Evolutionary conservation across 805 yeast species (phyloP), one percentile per base, ranked within the genome.

Genomic region (Kodamaea restingae): DNA sequence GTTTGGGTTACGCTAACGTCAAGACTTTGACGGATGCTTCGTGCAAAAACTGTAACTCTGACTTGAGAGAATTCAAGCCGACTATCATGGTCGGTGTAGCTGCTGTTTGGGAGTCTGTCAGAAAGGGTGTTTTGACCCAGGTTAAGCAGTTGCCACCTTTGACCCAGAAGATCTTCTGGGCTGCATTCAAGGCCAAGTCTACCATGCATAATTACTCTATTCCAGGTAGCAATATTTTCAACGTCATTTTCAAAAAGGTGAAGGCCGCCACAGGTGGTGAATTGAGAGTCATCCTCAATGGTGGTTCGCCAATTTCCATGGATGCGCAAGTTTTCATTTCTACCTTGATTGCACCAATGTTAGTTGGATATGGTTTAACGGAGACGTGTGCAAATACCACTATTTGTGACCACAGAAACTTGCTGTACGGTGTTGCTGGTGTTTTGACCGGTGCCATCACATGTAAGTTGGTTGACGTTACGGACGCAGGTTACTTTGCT

Each of bases 11-110:
- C 67, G 98, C 95, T 36, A 80, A 73, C 52, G 96, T 91, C 46
- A 88, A 88, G 69, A 91, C 98, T 21, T 70, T 93, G 51, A 80
- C 95, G 15, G 95, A 85, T 47, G 69, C 74, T 2, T 86, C 95
- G 2, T 79, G 85, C 56, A 80, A 76, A 54, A 85, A 93, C 67
- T 88, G 95, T 70, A 67, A 76, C 41, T 91, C 96, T 55, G 98
- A 93, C 62, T 76, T 93, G 70, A 76, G 73, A 41, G 85, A 84
- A 55, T 85, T 88, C 65, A 74, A 80, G 61, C 98, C 98, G 43
- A 85, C 96, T 4, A 65, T 90, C 51, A 85, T 93, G 96, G 96
- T 88, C 48, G 98, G 96, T 63, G 98, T 93, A 41, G 97, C 97
- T 12, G 96, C 98, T 4, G 97, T 93, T 38, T 93, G 96, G 95